Percentiles rank a stretch among this genome's conserved stretches.
Conservation (phyloP, 169 alveolate species). For the Cryptosporidium tyzzeri region DNA sequence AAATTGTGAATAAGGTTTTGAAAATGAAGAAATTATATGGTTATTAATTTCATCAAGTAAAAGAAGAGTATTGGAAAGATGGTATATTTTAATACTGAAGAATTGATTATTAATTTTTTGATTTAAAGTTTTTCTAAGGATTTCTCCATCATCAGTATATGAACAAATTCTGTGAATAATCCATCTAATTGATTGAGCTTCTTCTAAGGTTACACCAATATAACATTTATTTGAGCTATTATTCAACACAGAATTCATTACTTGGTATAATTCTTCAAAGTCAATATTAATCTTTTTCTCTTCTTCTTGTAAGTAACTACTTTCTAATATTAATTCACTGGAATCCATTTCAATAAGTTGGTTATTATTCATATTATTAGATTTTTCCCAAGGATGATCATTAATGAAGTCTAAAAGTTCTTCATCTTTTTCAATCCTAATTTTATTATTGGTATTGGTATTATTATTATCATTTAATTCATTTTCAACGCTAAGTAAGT, state of each 20-base stretch:
- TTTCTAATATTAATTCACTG: constrained; percentile 1
- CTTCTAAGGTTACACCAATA: constrained; percentile 46
- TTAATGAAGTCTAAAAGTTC: neutral
- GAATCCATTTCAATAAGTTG: constrained; percentile 12
- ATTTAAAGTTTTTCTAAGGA: neutral
- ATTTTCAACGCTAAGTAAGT: constrained; percentile 10
- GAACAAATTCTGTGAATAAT: constrained; percentile 22
- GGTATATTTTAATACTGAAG: constrained; percentile 23
- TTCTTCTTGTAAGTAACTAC: constrained; percentile 8
- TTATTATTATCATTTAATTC: neutral
- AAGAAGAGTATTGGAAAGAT: constrained; percentile 20
- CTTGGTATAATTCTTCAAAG: constrained; percentile 52
- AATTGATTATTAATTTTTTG: neutral
- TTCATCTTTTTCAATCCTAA: neutral
- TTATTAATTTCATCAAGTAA: constrained; percentile 43
- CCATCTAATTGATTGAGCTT: constrained; percentile 71
- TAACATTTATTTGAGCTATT: constrained; percentile 24
- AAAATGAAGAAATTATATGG: neutral
- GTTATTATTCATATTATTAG: neutral
- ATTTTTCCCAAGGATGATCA: constrained; percentile 68
- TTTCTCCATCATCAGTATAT: neutral
- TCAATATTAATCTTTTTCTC: neutral
- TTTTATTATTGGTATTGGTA: constrained; percentile 2
- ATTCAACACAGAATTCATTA: neutral
- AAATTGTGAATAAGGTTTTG: neutral